Conservation (phyloP, 345 rosid genomes). For the Conringia planisiliqua region DNA sequence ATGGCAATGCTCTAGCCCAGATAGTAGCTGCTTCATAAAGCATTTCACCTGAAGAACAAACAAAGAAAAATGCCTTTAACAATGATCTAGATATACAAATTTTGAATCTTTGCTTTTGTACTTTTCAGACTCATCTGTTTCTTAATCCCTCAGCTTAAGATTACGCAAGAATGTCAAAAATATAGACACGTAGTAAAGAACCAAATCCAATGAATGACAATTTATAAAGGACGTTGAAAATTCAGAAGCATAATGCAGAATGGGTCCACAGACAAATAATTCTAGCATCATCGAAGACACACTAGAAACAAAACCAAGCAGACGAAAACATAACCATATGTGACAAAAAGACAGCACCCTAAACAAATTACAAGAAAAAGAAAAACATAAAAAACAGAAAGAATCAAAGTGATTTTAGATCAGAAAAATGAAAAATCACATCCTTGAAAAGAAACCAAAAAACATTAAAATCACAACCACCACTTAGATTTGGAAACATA, state of each 20-base stretch:
- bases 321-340: slow-evolving; percentile 5
- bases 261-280: slow-evolving; percentile 27
- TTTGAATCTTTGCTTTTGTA: background rate
- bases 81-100: background rate
- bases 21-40: slow-evolving; percentile 75
- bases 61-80: too few relatives aligned
- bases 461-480: background rate
- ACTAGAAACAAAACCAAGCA: slow-evolving; percentile 24
- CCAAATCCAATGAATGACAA: background rate
- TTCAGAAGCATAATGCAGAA: slow-evolving; percentile 4
- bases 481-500: background rate
- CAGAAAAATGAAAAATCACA: background rate
- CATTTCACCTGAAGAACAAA: slow-evolving; percentile 61
- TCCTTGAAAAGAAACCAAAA: background rate
- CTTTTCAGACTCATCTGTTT: background rate
- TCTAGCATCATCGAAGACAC: slow-evolving; percentile 13
- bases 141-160: background rate
- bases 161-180: background rate
- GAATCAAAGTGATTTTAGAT: background rate
- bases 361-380: background rate
- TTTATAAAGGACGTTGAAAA: slow-evolving; percentile 1
- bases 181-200: background rate
- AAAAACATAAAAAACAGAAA: background rate
- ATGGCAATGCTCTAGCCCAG: slow-evolving; percentile 94
- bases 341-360: background rate